Evolutionary conservation across 2,329 filamentous ascomycete species (phyloP).

Genomic region (Fusarium udum): DNA sequence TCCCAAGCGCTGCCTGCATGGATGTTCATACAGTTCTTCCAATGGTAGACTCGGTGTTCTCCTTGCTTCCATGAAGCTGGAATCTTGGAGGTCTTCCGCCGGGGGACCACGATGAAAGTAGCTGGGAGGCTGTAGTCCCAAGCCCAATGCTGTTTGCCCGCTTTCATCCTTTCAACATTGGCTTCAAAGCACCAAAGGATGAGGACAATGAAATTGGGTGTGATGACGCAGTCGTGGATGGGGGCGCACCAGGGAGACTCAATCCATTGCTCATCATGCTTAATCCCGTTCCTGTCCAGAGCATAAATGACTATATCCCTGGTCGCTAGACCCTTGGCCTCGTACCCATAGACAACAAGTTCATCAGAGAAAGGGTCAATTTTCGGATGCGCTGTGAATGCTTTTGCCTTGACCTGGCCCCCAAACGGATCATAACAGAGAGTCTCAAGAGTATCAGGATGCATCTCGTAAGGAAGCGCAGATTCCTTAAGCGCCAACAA

Average conservation of each 20-base stretch:
- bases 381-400: constrained; percentile 21
- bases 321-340: constrained; percentile 25
- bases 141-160: constrained; percentile 19
- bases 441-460: constrained; percentile 24
- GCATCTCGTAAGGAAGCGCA: constrained; percentile 12
- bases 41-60: constrained; percentile 11
- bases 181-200: constrained; percentile 15
- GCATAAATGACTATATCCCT: constrained; percentile 21
- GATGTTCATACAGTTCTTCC: constrained; percentile 23
- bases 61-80: neutral
- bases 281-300: neutral
- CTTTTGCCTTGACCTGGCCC: constrained; percentile 13
- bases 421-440: constrained; percentile 6
- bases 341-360: constrained; percentile 18
- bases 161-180: constrained; percentile 7
- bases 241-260: constrained; percentile 11
- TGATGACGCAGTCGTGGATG: constrained; percentile 27
- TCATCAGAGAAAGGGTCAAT: constrained; percentile 12
- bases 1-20: constrained; percentile 26
- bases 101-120: constrained; percentile 6
- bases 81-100: neutral
- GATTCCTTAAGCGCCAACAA: constrained; percentile 14
- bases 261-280: constrained; percentile 28
- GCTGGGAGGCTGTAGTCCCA: constrained; percentile 1
- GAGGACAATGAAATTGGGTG: constrained; percentile 17